phyloP scores from a whole-genome alignment of 2,329 filamentous ascomycete species.

The Curvularia eragrostidis region DNA sequence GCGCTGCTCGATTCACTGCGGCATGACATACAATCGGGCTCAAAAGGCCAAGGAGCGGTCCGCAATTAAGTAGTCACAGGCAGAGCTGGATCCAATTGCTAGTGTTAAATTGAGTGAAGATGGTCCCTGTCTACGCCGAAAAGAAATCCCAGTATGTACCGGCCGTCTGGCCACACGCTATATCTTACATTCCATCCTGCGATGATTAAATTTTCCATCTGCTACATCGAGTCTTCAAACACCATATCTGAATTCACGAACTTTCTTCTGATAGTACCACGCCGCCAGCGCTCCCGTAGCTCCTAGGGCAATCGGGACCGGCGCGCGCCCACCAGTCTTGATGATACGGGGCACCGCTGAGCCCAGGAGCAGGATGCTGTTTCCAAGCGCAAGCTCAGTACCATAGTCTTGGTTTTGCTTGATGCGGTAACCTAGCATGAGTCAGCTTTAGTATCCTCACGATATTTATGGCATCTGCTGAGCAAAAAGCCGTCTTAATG shows the following conservation, averaged over 20 bases:
- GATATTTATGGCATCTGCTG: neutral
- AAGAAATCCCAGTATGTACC: too few species aligned
- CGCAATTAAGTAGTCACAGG: too few species aligned
- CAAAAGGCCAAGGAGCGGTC: too few species aligned
- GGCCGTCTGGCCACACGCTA: too few species aligned
- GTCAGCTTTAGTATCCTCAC: neutral
- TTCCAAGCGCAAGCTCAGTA: slow-evolving; percentile 37
- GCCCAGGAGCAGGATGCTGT: slow-evolving; percentile 33
- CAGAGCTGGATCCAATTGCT: too few species aligned
- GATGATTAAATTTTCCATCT: neutral
- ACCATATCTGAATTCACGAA: slow-evolving; percentile 40
- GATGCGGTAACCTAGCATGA: slow-evolving; percentile 30
- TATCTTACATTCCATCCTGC: neutral
- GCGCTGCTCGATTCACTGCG: too few species aligned
- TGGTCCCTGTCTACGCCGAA: too few species aligned
- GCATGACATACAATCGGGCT: too few species aligned
- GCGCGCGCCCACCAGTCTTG: slow-evolving; percentile 37
- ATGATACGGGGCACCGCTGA: slow-evolving; percentile 37
- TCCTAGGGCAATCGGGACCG: slow-evolving; percentile 36
- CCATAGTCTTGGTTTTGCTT: slow-evolving; percentile 41
- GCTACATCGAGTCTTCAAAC: slow-evolving; percentile 15
- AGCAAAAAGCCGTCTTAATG: neutral
- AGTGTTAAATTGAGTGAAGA: too few species aligned
- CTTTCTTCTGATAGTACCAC: slow-evolving; percentile 41
- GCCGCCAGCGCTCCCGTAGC: slow-evolving; percentile 34